Evolutionary conservation across 2,329 filamentous ascomycete genomes (phyloP), one percentile per base, ranked within the genome.

Genomic region (Xylaria multiplex): DNA sequence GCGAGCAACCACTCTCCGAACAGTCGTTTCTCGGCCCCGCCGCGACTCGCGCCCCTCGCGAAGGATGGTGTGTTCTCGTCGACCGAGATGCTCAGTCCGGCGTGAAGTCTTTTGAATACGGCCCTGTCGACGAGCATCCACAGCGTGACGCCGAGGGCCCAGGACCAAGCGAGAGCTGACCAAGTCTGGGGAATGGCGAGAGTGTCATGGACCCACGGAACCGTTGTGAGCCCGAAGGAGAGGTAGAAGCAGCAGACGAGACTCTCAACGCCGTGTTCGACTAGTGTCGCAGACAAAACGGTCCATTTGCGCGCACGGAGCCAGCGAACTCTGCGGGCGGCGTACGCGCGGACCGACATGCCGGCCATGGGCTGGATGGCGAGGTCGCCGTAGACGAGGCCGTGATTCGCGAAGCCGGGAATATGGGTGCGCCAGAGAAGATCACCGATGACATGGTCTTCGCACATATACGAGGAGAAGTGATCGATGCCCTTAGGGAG

Each of bases 401-500:
- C 91, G 77, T 99, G 96, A 73, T 96, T 96, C 46, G 86, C 85
- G 80, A 87, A 91, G 1, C 86, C 85, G 0, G 86, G 85, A 5
- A 91, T 79, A 2, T 80, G 75, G n/a, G 87, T 85, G 62, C 89
- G 89, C 93, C 94, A 99, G 4, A 99, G 85, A 0, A 96, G 81
- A 71, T 99, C 96, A 13, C 95, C 95, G 61, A 99, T 97, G 27
- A 97, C 83, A 75, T 99, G 96, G 76, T 99, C 96, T 78, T 99
- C 96, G 81, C 96, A 99, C 75, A 99, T 98, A 76, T 97, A 97
- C 70, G 93, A 86, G 2, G 93, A 97, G 80, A 99, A 99, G 80
- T 90, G 94, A 79, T 98, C 93, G 70, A 99, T 90, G 0, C 96
- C 96, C 0, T 76, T 77, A 80, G 88, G 77, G 71, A 84, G 78